Conservation (phyloP, 805 yeast genomes). For the Torulaspora indica region DNA sequence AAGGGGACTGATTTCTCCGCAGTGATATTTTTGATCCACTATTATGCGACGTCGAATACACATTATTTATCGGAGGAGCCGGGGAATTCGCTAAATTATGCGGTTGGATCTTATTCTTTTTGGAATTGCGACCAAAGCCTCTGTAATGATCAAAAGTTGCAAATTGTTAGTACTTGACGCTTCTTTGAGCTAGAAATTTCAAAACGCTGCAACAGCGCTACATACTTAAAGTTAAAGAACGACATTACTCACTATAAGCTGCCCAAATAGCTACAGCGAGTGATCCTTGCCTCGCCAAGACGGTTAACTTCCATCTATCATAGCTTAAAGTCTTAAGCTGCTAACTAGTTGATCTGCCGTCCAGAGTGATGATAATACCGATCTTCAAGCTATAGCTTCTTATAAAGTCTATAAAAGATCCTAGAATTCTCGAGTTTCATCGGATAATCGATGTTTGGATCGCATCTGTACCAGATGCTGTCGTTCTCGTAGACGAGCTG, state of each 20-base stretch:
- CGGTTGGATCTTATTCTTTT: slow-evolving; percentile 41
- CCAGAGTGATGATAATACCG: not conserved
- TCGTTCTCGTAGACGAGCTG: slow-evolving; percentile 59
- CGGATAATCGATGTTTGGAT: slow-evolving; percentile 49
- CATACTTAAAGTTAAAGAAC: slow-evolving; percentile 33
- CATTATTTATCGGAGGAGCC: slow-evolving; percentile 21
- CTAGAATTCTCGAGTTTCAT: slow-evolving; percentile 83
- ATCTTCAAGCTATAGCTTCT: slow-evolving; percentile 36
- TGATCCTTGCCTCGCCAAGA: not conserved
- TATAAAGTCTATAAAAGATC: slow-evolving; percentile 71
- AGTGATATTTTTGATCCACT: slow-evolving; percentile 47
- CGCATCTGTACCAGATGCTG: slow-evolving; percentile 74
- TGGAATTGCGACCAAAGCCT: slow-evolving; percentile 57
- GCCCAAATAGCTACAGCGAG: not conserved
- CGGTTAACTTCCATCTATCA: not conserved
- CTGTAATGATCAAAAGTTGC: slow-evolving; percentile 25
- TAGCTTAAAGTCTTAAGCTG: not conserved
- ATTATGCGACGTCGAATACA: slow-evolving; percentile 38
- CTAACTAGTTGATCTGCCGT: not conserved
- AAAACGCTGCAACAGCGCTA: not conserved
- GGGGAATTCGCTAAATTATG: slow-evolving; percentile 15
- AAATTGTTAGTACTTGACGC: slow-evolving; percentile 7
- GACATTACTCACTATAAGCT: slow-evolving; percentile 18
- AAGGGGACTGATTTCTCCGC: slow-evolving; percentile 37
- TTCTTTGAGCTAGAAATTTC: not conserved